phyloP scores from a whole-genome alignment of 192 early-diverging fungal species.

The Martensiomyces pterosporus region DNA sequence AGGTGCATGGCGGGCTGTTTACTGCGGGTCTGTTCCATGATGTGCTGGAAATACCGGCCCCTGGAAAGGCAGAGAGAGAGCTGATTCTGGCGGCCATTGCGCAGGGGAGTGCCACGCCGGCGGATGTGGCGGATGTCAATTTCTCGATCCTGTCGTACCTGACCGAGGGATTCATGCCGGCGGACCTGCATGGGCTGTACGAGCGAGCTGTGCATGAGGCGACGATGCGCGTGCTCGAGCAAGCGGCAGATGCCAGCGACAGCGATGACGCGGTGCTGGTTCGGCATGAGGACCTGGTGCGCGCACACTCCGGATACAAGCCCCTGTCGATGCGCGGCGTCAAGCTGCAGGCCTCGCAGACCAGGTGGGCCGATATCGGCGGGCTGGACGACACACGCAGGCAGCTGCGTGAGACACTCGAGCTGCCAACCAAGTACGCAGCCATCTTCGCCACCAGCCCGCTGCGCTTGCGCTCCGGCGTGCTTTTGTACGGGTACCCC shows the following conservation, averaged over 20 bases:
- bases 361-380: constrained; percentile 87
- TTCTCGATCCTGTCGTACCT: constrained; percentile 65
- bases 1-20: constrained; percentile 29
- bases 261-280: constrained; percentile 42
- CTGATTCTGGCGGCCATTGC: constrained; percentile 73
- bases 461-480: constrained; percentile 84
- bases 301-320: constrained; percentile 72
- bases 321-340: constrained; percentile 78
- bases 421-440: constrained; percentile 93
- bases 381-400: constrained; percentile 78
- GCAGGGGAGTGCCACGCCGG: constrained; percentile 47
- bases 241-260: constrained; percentile 21
- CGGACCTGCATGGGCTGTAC: constrained; percentile 73
- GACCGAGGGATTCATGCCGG: constrained; percentile 86
- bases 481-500: constrained; percentile 93
- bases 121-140: constrained; percentile 59
- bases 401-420: constrained; percentile 83
- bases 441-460: constrained; percentile 85
- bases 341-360: constrained; percentile 67
- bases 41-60: constrained; percentile 26
- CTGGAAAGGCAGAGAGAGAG: constrained; percentile 31
- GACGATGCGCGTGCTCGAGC: constrained; percentile 59
- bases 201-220: constrained; percentile 80
- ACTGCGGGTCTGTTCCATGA: constrained; percentile 14
- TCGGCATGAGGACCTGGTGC: constrained; percentile 62